Base-by-base conservation (phyloP, 192 early-diverging fungal species). In the Coemansia sp. region DNA sequence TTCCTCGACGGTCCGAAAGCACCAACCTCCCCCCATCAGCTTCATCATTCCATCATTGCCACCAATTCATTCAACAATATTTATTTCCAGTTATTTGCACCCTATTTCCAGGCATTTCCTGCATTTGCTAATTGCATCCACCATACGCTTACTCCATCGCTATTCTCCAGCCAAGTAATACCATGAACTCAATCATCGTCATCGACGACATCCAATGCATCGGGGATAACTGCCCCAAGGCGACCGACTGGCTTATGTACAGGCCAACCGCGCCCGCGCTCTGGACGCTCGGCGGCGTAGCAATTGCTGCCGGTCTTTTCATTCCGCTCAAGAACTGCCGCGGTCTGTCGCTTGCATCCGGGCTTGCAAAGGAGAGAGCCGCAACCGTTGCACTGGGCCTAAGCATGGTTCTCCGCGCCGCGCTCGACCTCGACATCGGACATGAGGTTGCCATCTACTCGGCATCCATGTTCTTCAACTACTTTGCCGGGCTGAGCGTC, bases 161-260 rank as follows among this genome's bases (percentile, higher is more conserved):
- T n/a, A 49, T 33, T 32, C 11, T 8, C 29, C 46, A 48, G 5
- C 46, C 49, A 11, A 48, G 5, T 8, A 48, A 48, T 15, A 48
- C 19, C 19, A 20, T 48, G 15, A 20, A 48, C 46, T 20, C 46
- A 4, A 10, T 48, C 17, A 7, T 48, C 46, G 17, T 48, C 19
- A 20, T 48, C n/a, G 46, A 48, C 20, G 29, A 29, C 32, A 29
- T 74, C 19, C 58, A 53, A 46, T 74, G 66, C 29, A 15, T 43
- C 2, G 22, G 33, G 9, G 23, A 23, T 1, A 54, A 55, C 29
- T 74, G 72, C 50, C 22, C 41, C 20, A 13, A 34, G 14, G 42
- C n/a, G 8, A 38, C 54, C 22, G 72, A 74, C 52, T 69, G 66
- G 72, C 72, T 74, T 14, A 54, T 42, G 13, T 49, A 43, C 23